These are phyloP conservation scores for Pleurotus tuoliensis DNA, from an alignment of 768 basidiomycete genomes.

Conservation along the genomic window DNA sequence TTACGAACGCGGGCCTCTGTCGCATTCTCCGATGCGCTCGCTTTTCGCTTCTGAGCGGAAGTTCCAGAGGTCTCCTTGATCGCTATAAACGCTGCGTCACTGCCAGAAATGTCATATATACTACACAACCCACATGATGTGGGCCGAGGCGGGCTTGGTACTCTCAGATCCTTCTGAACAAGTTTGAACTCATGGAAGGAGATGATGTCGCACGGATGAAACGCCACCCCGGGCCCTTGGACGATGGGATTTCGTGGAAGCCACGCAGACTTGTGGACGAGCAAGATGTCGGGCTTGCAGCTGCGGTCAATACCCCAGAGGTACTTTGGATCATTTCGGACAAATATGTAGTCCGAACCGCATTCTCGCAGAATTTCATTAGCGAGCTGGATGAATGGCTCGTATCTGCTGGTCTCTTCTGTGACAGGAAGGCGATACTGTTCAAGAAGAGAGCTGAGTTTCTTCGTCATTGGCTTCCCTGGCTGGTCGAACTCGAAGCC, in stretches of 20 bases:
- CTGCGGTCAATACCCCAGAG: not conserved
- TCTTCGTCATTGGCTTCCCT: not conserved
- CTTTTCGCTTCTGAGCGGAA: not conserved
- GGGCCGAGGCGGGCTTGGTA: not conserved
- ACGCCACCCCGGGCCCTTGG: slow-evolving; percentile 1
- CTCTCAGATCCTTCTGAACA: not conserved
- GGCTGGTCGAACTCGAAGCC: not conserved
- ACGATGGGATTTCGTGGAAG: too few species aligned
- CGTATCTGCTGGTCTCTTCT: not conserved
- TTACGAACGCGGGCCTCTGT: too few species aligned
- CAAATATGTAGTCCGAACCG: not conserved
- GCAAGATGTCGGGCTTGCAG: slow-evolving; percentile 4
- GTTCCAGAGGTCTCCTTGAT: not conserved
- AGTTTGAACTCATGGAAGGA: slow-evolving; percentile 6
- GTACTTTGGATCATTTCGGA: slow-evolving; percentile 5
- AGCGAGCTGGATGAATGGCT: not conserved
- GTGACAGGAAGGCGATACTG: not conserved
- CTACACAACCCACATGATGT: not conserved
- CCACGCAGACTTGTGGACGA: not conserved
- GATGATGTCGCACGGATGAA: not conserved
- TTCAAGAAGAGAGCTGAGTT: not conserved
- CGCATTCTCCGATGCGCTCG: not conserved
- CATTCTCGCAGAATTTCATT: not conserved
- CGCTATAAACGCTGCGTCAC: not conserved
- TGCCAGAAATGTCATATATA: not conserved